Evolutionary conservation across 129 eudicot species (phyloP).

Genomic region (Solidago caesia): DNA sequence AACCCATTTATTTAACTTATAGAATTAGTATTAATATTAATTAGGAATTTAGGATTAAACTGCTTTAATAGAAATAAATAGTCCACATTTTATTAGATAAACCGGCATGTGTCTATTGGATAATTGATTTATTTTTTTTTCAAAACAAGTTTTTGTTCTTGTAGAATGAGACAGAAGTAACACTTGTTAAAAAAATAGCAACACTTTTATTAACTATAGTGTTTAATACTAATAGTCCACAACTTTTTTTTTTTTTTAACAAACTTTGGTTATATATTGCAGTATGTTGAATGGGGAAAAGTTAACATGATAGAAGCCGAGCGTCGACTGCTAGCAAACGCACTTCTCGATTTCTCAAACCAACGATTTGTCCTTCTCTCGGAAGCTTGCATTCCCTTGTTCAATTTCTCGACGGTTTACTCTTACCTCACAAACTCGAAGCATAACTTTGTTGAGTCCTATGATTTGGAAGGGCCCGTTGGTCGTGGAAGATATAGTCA

Average conservation of each 20-base stretch:
- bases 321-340: slow-evolving; percentile 74
- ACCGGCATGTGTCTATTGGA: too few species aligned
- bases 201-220: not conserved
- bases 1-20: not conserved
- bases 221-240: not conserved
- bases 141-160: not conserved
- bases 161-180: not conserved
- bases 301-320: slow-evolving; percentile 89
- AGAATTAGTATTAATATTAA: too few species aligned
- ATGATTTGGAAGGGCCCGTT: slow-evolving; percentile 55
- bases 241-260: not conserved
- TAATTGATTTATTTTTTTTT: not conserved
- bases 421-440: slow-evolving; percentile 64
- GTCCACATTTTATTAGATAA: not conserved
- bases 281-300: slow-evolving; percentile 81
- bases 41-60: too few species aligned
- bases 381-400: slow-evolving; percentile 83
- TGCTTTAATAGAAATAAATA: too few species aligned
- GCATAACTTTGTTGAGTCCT: slow-evolving; percentile 63
- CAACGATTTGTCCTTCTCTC: slow-evolving; percentile 79
- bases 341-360: slow-evolving; percentile 76
- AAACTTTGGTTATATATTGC: not conserved
- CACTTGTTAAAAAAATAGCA: not conserved
- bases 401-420: slow-evolving; percentile 71
- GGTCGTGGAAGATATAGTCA: slow-evolving; percentile 76